These are phyloP conservation scores for Stagonosporopsis chrysanthemi DNA, from an alignment of 2,329 filamentous ascomycete genomes.

Conservation along the genomic window DNA sequence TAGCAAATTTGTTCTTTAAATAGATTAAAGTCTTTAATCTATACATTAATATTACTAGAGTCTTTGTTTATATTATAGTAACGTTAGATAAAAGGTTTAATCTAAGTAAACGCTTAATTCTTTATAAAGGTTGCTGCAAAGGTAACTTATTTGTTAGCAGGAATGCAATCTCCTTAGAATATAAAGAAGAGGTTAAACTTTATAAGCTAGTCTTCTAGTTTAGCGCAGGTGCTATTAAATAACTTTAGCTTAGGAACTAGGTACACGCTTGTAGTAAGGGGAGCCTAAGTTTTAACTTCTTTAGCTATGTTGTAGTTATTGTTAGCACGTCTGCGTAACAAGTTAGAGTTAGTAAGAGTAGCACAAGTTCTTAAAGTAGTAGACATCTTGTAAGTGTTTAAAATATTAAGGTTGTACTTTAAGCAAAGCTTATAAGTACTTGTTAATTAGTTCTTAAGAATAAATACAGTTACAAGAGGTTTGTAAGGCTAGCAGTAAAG, in stretches of 20 bases:
- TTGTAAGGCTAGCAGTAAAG: too few species aligned
- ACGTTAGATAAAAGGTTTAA: neutral
- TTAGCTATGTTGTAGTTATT: neutral
- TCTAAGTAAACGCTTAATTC: neutral
- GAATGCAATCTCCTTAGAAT: neutral
- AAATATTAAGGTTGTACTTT: neutral
- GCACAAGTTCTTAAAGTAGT: neutral
- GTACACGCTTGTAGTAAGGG: neutral
- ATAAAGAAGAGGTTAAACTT: neutral
- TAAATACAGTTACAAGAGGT: too few species aligned
- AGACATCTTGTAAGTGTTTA: neutral
- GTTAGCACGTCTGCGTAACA: too few species aligned
- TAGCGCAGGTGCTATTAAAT: neutral
- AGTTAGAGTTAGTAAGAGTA: neutral
- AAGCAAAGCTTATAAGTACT: too few species aligned
- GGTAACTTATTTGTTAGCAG: neutral
- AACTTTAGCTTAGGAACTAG: neutral
- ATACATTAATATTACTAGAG: neutral
- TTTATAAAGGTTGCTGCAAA: neutral
- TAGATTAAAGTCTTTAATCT: neutral
- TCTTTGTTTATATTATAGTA: neutral
- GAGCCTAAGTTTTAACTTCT: neutral
- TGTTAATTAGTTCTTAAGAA: too few species aligned
- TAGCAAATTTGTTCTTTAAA: neutral
- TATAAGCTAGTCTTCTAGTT: neutral